Evolutionary conservation across 2,329 filamentous ascomycete genomes (phyloP).

Genomic region (Gliomastix tumulicola): DNA sequence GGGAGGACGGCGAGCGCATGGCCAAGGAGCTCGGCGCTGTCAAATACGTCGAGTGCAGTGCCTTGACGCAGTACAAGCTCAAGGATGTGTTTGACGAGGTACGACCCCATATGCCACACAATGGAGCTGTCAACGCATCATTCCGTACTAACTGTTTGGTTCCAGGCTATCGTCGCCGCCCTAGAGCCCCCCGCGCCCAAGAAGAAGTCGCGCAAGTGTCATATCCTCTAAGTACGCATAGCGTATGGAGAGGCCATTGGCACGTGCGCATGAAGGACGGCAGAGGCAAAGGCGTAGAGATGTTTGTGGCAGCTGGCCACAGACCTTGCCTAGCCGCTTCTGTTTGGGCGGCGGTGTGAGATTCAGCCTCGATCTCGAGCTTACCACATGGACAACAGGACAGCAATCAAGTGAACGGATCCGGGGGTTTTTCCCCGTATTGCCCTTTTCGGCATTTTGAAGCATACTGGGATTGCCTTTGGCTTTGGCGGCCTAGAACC

Average conservation of each 20-base stretch:
- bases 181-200: constrained; percentile 81
- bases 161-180: constrained; percentile 87
- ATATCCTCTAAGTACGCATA: constrained; percentile 48
- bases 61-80: constrained; percentile 94
- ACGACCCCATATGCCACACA: constrained; percentile 20
- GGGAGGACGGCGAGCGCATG: constrained; percentile 92
- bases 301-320: too few relatives aligned
- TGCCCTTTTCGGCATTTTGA: too few relatives aligned
- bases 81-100: constrained; percentile 99
- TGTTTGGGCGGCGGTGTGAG: too few relatives aligned
- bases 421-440: too few relatives aligned
- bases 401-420: too few relatives aligned
- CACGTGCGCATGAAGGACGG: background rate
- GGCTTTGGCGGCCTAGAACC: too few relatives aligned
- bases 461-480: too few relatives aligned
- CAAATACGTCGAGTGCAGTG: constrained; percentile 98
- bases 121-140: background rate
- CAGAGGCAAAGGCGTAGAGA: too few relatives aligned
- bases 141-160: too few relatives aligned
- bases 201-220: constrained; percentile 66
- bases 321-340: too few relatives aligned
- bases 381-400: constrained; percentile 7
- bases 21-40: constrained; percentile 95
- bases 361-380: background rate
- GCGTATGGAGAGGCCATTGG: too few relatives aligned